These are phyloP conservation scores for Lepidium africanum DNA, from an alignment of 345 rosid genomes.

Conservation along the genomic window DNA sequence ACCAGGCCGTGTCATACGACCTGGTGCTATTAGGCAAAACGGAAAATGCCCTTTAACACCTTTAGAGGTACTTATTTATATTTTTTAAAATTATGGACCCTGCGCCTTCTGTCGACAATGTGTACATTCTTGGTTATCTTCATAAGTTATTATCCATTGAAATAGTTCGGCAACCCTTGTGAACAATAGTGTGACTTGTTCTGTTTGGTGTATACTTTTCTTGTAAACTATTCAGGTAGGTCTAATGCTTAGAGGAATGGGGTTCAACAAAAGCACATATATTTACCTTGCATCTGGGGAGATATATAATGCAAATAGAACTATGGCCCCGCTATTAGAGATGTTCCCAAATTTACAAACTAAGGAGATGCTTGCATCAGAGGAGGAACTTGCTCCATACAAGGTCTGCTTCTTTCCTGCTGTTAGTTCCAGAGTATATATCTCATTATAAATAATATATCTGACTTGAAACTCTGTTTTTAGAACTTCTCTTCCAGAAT, in stretches of 20 bases:
- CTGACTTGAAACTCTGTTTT: conserved; percentile 32
- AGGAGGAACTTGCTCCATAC: conserved; percentile 78
- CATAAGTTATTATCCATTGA: not conserved
- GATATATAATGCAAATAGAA: conserved; percentile 82
- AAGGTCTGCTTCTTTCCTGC: conserved; percentile 40
- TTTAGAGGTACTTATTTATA: conserved; percentile 94
- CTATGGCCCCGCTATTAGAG: conserved; percentile 86
- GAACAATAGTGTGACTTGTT: not conserved
- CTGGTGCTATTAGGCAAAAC: conserved; percentile 92
- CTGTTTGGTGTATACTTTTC: conserved; percentile 11
- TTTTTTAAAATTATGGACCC: no score
- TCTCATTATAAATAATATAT: not conserved
- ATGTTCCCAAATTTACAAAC: conserved; percentile 96
- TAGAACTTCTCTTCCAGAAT: conserved; percentile 97
- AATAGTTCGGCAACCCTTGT: conserved; percentile 3
- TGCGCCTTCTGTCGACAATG: not conserved
- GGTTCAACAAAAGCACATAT: conserved; percentile 75
- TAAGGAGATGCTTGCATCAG: conserved; percentile 80
- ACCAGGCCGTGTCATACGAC: conserved; percentile 94
- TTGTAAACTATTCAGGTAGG: conserved; percentile 58
- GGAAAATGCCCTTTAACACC: conserved; percentile 99
- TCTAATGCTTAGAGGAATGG: conserved; percentile 99
- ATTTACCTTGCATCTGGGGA: conserved; percentile 92
- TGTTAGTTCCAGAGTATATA: not conserved
- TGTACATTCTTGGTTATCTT: conserved; percentile 2